A percentile compares a stretch with the other conserved stretches of the same genome.
These are phyloP conservation scores for Harringtonia lauricola DNA, from an alignment of 2,329 filamentous ascomycete species.

Conservation along the genomic window DNA sequence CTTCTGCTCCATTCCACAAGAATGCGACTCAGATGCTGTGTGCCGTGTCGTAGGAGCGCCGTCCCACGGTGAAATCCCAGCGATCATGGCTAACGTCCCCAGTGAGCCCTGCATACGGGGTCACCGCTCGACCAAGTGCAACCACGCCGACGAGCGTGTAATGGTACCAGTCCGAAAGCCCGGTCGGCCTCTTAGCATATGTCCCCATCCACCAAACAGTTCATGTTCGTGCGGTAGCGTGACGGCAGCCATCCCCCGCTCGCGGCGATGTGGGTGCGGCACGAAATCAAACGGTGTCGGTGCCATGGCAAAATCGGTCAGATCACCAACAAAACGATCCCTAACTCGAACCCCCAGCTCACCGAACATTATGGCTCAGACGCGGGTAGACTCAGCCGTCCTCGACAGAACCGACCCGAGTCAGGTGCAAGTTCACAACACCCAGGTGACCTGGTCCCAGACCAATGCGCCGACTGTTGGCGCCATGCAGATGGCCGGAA, in stretches of 20 bases:
- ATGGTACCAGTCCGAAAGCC: slow-evolving; percentile 64
- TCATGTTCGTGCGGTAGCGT: slow-evolving; percentile 51
- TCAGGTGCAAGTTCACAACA: slow-evolving; percentile 6
- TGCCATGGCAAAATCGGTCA: slow-evolving; percentile 14
- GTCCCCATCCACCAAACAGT: slow-evolving; percentile 52
- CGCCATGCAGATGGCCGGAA: not conserved
- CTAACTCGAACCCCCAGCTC: slow-evolving; percentile 22
- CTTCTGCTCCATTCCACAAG: not conserved
- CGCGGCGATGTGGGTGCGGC: slow-evolving; percentile 42
- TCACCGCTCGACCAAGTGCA: slow-evolving; percentile 66
- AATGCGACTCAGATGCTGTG: no score
- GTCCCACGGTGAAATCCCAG: no score
- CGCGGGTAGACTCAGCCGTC: slow-evolving; percentile 34
- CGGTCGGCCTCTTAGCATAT: slow-evolving; percentile 57
- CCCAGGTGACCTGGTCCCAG: slow-evolving; percentile 2
- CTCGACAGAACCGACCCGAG: slow-evolving; percentile 38
- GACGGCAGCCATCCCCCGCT: slow-evolving; percentile 52
- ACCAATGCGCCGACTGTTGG: not conserved
- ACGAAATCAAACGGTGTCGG: slow-evolving; percentile 11
- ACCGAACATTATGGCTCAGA: slow-evolving; percentile 21
- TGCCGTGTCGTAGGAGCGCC: no score
- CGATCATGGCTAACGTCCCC: slow-evolving; percentile 5
- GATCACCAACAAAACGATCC: slow-evolving; percentile 23
- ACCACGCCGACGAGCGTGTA: slow-evolving; percentile 53
- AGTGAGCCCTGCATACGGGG: slow-evolving; percentile 67